phyloP scores from a whole-genome alignment of 2,329 filamentous ascomycete species.

The Xylaria sp. region DNA sequence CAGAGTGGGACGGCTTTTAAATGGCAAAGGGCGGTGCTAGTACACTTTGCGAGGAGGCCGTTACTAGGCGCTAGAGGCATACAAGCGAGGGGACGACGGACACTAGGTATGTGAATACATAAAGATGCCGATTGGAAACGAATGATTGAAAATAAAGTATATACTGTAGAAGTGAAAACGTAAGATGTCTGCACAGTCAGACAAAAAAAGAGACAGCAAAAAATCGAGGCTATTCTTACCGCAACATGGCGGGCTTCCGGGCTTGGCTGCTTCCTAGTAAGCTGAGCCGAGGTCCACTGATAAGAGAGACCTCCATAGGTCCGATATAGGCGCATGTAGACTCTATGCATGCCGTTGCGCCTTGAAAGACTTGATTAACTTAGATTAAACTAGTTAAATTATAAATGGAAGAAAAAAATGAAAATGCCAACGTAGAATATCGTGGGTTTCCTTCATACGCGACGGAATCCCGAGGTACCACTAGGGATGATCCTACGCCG shows the following conservation, averaged over 20 bases:
- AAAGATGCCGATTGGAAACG: background rate
- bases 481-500: too few species aligned
- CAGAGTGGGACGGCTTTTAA: constrained; percentile 56
- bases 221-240: background rate
- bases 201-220: background rate
- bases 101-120: background rate
- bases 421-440: too few species aligned
- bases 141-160: background rate
- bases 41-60: constrained; percentile 55
- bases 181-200: background rate
- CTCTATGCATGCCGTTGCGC: too few species aligned
- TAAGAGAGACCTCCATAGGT: background rate
- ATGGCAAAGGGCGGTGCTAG: constrained; percentile 56
- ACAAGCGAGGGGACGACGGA: constrained; percentile 10
- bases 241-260: background rate
- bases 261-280: constrained; percentile 1
- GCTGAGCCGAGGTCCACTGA: constrained; percentile 16
- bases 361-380: too few species aligned
- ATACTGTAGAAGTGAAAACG: background rate
- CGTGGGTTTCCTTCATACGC: too few species aligned
- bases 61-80: constrained; percentile 46
- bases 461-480: too few species aligned
- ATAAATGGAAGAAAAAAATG: too few species aligned
- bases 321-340: too few species aligned
- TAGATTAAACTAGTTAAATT: too few species aligned